Conservation (phyloP, 2,329 filamentous ascomycete species). For the Cladophialophora immunda region DNA sequence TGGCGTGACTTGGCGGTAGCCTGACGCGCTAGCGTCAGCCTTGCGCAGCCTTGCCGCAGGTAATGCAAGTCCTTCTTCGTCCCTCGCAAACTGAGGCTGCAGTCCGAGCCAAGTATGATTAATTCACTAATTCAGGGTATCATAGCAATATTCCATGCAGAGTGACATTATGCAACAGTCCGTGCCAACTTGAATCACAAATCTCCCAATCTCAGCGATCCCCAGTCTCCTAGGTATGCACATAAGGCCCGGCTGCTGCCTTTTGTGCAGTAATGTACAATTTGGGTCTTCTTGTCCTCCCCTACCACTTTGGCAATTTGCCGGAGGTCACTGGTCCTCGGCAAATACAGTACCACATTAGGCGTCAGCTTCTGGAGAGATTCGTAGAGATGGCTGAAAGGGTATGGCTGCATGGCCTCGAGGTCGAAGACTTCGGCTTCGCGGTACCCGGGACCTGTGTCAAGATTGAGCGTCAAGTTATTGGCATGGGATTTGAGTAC, state of each 20-base stretch:
- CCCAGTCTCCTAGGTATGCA: constrained; percentile 61
- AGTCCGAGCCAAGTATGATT: background rate
- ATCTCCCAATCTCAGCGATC: constrained; percentile 21
- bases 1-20: constrained; percentile 10
- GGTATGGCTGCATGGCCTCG: constrained; percentile 87
- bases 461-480: background rate
- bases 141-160: background rate
- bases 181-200: background rate
- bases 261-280: constrained; percentile 90
- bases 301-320: constrained; percentile 71
- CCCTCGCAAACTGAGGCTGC: background rate
- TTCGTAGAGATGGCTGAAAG: constrained; percentile 67
- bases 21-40: constrained; percentile 20
- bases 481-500: background rate
- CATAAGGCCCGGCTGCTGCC: constrained; percentile 83
- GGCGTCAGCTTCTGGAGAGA: constrained; percentile 64
- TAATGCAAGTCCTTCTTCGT: background rate
- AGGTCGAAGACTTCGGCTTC: constrained; percentile 80
- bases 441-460: constrained; percentile 68
- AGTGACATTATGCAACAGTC: constrained; percentile 4
- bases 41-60: constrained; percentile 12
- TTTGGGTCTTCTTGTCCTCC: constrained; percentile 68
- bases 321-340: constrained; percentile 81
- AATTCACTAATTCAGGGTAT: constrained; percentile 5
- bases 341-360: constrained; percentile 78